Base-by-base conservation (phyloP, 345 rosid genomes). In the Eucalyptus pumila region DNA sequence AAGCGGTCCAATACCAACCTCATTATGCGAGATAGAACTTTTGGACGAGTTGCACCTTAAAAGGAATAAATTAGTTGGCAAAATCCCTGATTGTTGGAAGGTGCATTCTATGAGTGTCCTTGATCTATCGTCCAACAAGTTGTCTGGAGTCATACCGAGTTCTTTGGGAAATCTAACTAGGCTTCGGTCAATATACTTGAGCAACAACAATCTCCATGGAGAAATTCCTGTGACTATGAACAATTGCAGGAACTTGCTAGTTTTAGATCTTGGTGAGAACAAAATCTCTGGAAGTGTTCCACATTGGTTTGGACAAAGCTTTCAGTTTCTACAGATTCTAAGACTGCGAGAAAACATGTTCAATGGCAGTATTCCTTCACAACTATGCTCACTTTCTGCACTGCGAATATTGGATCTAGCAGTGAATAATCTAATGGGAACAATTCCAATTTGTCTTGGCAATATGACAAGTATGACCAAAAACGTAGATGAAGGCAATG, bases 41-140 rank as follows among this genome's bases (percentile, higher is more conserved):
- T 16, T 85, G 6, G 0, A 1, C 0, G 0, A 0, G n/a, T 47
- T 85, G 48, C 47, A 47, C 1, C 80, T 88, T 34, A 11, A 34
- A 10, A 24, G 37, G 37, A 89, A 89, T 34, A 1, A 50, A n/a
- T 85, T 89, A 51, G 42, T 49, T 44, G 90, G 88, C 14, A 45
- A 32, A 27, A 89, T 89, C 1, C 30, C 80, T 40, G 88, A 30
- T 34, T 65, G 86, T 51, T 86, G 90, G 90, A 52, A 49, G 37
- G 24, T 0, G 6, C 16, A 2, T 1, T 49, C 0, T n/a, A n/a
- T 17, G 34, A 26, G 8, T 1, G 2, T 2, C 7, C 40, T 89
- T 37, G 65, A 50, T 86, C 15, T 89, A 44, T 49, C 86, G 10
- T 86, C 40, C 6, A 67, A 89, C 40, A 89, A 86, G 67, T 89